Evolutionary conservation across 371 early-diverging fungal species (phyloP).

Genomic region (Mucor plumbeus): DNA sequence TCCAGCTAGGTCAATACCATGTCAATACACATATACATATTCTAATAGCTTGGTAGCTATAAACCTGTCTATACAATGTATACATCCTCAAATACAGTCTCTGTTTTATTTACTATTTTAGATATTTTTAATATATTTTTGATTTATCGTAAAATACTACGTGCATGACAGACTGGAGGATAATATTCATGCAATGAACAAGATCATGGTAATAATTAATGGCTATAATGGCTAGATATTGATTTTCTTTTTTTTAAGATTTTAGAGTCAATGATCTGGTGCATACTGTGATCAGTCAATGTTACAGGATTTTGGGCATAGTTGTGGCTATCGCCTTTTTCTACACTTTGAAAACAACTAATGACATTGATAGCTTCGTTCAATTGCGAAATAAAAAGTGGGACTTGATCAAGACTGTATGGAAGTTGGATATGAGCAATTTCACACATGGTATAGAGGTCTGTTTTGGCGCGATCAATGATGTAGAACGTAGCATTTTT

Average conservation of each 20-base stretch:
- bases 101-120: no score
- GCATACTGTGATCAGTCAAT: slow-evolving; percentile 24
- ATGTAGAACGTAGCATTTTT: slow-evolving; percentile 32
- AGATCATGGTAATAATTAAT: slow-evolving; percentile 15
- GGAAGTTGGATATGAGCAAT: slow-evolving; percentile 29
- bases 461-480: slow-evolving; percentile 20
- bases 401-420: slow-evolving; percentile 28
- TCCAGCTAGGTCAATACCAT: no score
- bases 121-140: no score
- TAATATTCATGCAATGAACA: slow-evolving; percentile 25
- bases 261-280: slow-evolving; percentile 25
- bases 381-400: slow-evolving; percentile 29
- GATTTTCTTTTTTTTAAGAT: slow-evolving; percentile 25
- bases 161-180: slow-evolving; percentile 25
- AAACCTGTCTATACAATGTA: no score
- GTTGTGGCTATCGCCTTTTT: slow-evolving; percentile 23
- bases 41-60: no score
- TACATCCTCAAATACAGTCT: no score
- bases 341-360: slow-evolving; percentile 21
- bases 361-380: slow-evolving; percentile 25
- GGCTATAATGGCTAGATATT: slow-evolving; percentile 28
- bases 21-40: no score
- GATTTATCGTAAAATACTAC: no score
- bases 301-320: slow-evolving; percentile 27
- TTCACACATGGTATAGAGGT: slow-evolving; percentile 29